A percentile compares a stretch with the other conserved stretches of the same genome.
Evolutionary conservation across 1,284 basidiomycete species (phyloP).

Genomic region (Cryptococcus sp.): DNA sequence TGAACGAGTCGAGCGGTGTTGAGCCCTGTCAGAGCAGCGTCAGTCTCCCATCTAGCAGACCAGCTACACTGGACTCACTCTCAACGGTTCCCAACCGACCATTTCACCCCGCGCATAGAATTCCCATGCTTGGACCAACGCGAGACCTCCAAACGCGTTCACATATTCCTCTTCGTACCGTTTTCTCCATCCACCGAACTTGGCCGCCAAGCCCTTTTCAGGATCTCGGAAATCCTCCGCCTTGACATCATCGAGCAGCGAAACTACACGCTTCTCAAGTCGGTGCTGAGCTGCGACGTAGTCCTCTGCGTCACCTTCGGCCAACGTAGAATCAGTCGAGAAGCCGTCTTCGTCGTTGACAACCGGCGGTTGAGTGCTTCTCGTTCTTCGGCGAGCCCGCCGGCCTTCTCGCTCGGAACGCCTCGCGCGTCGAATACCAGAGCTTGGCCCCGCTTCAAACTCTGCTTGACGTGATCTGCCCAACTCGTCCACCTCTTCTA

Average conservation of each 20-base stretch:
- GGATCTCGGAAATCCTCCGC: conserved; percentile 85
- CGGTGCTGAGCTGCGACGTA: conserved; percentile 66
- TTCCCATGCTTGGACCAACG: conserved; percentile 89
- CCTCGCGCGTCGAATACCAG: conserved; percentile 60
- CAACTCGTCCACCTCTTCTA: conserved; percentile 64
- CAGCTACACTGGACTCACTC: conserved; percentile 58
- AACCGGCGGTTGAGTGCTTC: conserved; percentile 51
- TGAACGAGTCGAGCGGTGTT: conserved; percentile 71
- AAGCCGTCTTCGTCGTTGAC: conserved; percentile 72
- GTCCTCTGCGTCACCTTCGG: conserved; percentile 66
- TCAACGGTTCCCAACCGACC: conserved; percentile 81
- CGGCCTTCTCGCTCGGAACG: conserved; percentile 58
- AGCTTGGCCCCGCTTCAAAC: conserved; percentile 50
- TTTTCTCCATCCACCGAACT: conserved; percentile 79
- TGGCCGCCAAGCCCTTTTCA: conserved; percentile 65
- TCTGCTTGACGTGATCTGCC: conserved; percentile 55
- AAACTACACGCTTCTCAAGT: conserved; percentile 60
- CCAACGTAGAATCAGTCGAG: conserved; percentile 77
- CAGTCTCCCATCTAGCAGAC: background rate
- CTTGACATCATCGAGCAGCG: conserved; percentile 74
- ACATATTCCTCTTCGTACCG: conserved; percentile 78
- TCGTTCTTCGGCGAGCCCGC: conserved; percentile 59
- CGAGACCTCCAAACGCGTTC: conserved; percentile 86
- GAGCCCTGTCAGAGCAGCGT: conserved; percentile 55
- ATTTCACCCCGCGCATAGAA: conserved; percentile 89